Evolutionary conservation across 2,329 filamentous ascomycete genomes (phyloP).

Genomic region (Fusarium armeniacum): DNA sequence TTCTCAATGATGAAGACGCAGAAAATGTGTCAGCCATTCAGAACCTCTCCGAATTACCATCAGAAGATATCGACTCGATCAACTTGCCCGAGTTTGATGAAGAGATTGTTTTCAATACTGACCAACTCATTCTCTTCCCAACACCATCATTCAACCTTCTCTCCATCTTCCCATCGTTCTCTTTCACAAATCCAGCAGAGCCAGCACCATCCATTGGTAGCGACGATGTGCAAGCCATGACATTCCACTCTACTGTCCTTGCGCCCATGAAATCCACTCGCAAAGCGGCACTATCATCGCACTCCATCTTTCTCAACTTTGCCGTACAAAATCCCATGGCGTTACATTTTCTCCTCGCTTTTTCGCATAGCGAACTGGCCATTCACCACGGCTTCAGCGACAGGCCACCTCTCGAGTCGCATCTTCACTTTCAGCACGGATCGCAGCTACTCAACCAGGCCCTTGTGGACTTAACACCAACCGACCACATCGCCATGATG

Average conservation of each 20-base stretch:
- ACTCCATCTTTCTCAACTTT: slow-evolving; percentile 29
- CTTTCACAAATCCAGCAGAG: slow-evolving; percentile 15
- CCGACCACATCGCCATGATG: slow-evolving; percentile 15
- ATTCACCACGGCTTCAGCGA: slow-evolving; percentile 15
- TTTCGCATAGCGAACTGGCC: slow-evolving; percentile 18
- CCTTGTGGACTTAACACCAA: background rate
- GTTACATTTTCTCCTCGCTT: slow-evolving; percentile 1
- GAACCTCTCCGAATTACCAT: background rate
- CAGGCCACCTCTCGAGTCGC: slow-evolving; percentile 10
- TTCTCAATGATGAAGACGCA: fast-evolving
- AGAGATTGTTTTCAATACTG: background rate
- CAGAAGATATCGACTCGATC: background rate
- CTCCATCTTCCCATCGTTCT: slow-evolving; percentile 11
- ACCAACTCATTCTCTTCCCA: slow-evolving; percentile 12
- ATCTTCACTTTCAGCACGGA: slow-evolving; percentile 16
- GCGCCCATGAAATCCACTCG: slow-evolving; percentile 27
- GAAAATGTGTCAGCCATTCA: background rate
- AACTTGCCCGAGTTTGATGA: background rate
- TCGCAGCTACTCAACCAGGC: slow-evolving; percentile 13
- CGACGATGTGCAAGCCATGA: slow-evolving; percentile 25
- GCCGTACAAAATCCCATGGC: slow-evolving; percentile 22
- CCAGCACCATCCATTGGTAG: slow-evolving; percentile 17
- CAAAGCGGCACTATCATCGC: slow-evolving; percentile 11
- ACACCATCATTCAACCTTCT: slow-evolving; percentile 15
- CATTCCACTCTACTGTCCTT: slow-evolving; percentile 20